A percentile compares a stretch with the other conserved stretches of the same genome.
Conservation (phyloP, 2,329 filamentous ascomycete genomes). For the Ceratocystis smalleyi region DNA sequence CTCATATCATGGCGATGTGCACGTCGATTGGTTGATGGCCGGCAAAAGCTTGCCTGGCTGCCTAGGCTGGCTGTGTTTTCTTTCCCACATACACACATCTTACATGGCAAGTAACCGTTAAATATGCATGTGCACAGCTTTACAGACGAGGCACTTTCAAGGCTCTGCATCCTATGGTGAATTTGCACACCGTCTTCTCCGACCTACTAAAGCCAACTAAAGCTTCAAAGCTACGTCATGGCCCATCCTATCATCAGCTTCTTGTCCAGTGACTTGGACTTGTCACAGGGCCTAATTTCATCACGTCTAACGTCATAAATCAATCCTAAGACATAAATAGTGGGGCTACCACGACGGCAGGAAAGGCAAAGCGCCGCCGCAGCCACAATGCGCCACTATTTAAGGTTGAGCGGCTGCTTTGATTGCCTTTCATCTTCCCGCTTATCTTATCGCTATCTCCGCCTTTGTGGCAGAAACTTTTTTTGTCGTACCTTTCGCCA, state of each 20-base stretch:
- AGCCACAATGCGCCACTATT: not conserved
- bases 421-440: not conserved
- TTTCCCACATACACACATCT: not conserved
- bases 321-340: not conserved
- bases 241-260: not conserved
- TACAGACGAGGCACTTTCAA: no score
- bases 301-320: not conserved
- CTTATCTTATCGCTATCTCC: constrained; percentile 6
- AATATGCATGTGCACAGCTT: no score
- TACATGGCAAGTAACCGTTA: no score
- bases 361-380: not conserved
- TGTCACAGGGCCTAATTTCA: not conserved
- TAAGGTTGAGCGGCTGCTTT: not conserved
- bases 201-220: not conserved
- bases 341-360: not conserved
- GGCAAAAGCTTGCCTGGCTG: no score
- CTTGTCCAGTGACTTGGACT: not conserved
- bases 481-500: not conserved
- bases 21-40: not conserved
- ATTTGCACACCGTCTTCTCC: not conserved
- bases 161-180: no score
- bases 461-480: constrained; percentile 7
- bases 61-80: not conserved
- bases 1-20: not conserved
- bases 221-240: not conserved